A percentile compares a stretch with the other conserved stretches of the same genome.
Conservation (phyloP, 2,329 filamentous ascomycete species). For the Xylariomycetidae sp. region DNA sequence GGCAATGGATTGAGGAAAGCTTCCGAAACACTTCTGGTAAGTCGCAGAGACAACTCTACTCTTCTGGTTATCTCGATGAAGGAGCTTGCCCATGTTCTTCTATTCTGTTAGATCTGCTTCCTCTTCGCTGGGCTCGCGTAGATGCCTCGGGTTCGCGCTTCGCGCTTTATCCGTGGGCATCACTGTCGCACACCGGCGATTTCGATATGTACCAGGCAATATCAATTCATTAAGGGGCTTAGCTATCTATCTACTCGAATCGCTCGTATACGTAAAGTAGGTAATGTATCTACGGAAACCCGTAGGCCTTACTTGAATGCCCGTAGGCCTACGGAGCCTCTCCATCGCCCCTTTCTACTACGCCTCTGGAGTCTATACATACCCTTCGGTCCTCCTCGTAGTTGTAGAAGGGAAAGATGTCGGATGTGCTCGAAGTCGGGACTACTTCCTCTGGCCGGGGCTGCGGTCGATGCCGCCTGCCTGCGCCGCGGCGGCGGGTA, state of each 20-base stretch:
- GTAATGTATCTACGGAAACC: constrained; percentile 4
- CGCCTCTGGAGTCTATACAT: background rate
- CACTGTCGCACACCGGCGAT: constrained; percentile 4
- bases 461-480: constrained; percentile 8
- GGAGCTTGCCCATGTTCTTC: too few species aligned
- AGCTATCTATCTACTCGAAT: constrained; percentile 7
- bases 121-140: constrained; percentile 1
- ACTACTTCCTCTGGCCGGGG: constrained; percentile 11
- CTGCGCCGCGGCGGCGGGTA: constrained; percentile 12
- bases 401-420: constrained; percentile 20
- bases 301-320: constrained; percentile 5
- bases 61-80: too few species aligned
- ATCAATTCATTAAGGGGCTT: constrained; percentile 19
- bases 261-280: constrained; percentile 1
- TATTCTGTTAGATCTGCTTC: too few species aligned
- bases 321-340: constrained; percentile 2
- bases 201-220: constrained; percentile 20
- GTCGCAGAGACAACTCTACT: too few species aligned
- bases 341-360: constrained; percentile 1
- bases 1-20: too few species aligned
- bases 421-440: constrained; percentile 6
- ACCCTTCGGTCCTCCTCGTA: constrained; percentile 2
- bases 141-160: constrained; percentile 12
- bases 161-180: constrained; percentile 10
- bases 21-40: too few species aligned